These are phyloP conservation scores for Naganishia liquefaciens DNA, from an alignment of 1,284 basidiomycete genomes.

Conservation along the genomic window DNA sequence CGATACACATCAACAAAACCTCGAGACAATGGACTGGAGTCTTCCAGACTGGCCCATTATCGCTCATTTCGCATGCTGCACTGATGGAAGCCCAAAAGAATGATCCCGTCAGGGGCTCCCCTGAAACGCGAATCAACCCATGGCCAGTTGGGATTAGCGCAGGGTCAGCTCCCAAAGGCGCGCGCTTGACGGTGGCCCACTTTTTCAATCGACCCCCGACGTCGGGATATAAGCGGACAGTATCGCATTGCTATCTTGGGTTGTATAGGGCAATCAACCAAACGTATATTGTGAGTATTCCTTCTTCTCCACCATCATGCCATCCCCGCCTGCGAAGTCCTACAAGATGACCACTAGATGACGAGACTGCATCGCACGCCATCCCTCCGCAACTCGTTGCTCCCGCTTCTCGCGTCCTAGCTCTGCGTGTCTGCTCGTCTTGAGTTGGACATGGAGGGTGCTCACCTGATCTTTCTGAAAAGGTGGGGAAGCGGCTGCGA, in stretches of 20 bases:
- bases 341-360: constrained; percentile 30
- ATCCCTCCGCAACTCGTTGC: constrained; percentile 16
- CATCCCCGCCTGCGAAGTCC: constrained; percentile 5
- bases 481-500: constrained; percentile 21
- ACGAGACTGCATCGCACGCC: constrained; percentile 30
- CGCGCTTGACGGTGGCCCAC: not conserved
- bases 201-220: constrained; percentile 13
- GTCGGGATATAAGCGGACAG: constrained; percentile 5
- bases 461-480: constrained; percentile 26
- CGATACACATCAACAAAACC: too few species aligned
- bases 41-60: too few species aligned
- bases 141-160: not conserved
- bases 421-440: constrained; percentile 19
- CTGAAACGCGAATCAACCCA: not conserved
- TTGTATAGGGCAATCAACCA: not conserved
- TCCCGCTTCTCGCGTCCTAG: constrained; percentile 16
- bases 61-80: too few species aligned
- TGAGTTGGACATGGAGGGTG: constrained; percentile 9
- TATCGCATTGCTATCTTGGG: too few species aligned
- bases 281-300: constrained; percentile 4
- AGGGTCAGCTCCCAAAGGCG: not conserved
- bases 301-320: not conserved
- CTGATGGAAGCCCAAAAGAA: too few species aligned
- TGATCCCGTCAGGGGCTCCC: not conserved
- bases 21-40: too few species aligned